Evolutionary conservation across 257 asterid species (phyloP).

Genomic region (Lithospermum erythrorhizon): DNA sequence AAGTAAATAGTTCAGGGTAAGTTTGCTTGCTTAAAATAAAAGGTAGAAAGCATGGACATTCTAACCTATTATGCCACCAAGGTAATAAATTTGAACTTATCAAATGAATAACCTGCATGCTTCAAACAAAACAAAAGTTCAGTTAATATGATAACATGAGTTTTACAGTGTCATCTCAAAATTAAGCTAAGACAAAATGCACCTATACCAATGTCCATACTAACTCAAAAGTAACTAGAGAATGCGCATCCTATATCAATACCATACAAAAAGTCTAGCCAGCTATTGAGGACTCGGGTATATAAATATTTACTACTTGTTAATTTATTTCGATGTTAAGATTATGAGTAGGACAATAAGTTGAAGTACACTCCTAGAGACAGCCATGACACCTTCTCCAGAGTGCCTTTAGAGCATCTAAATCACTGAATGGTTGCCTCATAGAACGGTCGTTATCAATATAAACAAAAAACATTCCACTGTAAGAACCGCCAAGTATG

Average conservation of each 20-base stretch:
- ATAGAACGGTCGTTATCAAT: slow-evolving; percentile 72
- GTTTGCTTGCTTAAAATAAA: too few species aligned
- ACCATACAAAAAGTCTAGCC: not conserved
- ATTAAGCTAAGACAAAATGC: not conserved
- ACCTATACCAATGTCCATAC: not conserved
- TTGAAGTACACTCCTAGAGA: slow-evolving; percentile 53
- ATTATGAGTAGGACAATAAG: not conserved
- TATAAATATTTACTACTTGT: too few species aligned
- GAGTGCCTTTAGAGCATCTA: too few species aligned
- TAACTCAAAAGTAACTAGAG: not conserved
- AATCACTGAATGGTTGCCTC: slow-evolving; percentile 89
- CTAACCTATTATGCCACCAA: too few species aligned
- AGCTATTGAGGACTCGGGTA: not conserved
- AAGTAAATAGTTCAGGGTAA: too few species aligned
- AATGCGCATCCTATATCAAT: not conserved
- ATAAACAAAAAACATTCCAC: slow-evolving; percentile 90
- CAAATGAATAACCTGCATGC: too few species aligned
- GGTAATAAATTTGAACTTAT: too few species aligned
- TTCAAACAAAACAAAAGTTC: too few species aligned
- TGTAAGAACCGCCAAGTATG: slow-evolving; percentile 69
- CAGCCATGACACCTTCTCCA: slow-evolving; percentile 99
- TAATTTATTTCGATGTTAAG: too few species aligned
- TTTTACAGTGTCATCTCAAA: not conserved
- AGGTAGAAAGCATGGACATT: too few species aligned
- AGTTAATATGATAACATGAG: too few species aligned